Evolutionary conservation across 768 basidiomycete species (phyloP).

Genomic region (Auricularia heimuer): DNA sequence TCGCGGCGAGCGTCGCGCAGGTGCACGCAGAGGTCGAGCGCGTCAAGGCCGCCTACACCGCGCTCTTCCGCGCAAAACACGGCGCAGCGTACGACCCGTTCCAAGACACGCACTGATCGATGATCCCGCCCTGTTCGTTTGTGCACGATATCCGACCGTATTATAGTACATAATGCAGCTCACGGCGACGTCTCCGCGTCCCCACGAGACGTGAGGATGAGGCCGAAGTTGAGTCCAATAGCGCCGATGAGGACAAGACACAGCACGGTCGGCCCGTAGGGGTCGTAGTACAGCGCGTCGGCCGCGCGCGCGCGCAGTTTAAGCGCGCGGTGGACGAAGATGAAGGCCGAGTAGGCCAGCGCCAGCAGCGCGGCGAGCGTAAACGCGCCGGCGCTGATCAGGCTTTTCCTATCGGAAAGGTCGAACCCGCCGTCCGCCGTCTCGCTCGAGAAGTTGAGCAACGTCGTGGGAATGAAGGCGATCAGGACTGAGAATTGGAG

Average conservation of each 20-base stretch:
- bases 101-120: slow-evolving; percentile 20
- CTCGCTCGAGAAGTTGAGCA: slow-evolving; percentile 72
- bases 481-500: slow-evolving; percentile 79
- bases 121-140: no score
- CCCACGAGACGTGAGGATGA: not conserved
- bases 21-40: slow-evolving; percentile 67
- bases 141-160: no score
- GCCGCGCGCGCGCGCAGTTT: slow-evolving; percentile 62
- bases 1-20: slow-evolving; percentile 67
- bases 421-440: slow-evolving; percentile 35
- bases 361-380: slow-evolving; percentile 82
- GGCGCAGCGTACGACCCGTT: slow-evolving; percentile 82
- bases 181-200: not conserved
- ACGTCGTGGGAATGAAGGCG: slow-evolving; percentile 79
- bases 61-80: slow-evolving; percentile 69
- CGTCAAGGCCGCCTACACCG: slow-evolving; percentile 64
- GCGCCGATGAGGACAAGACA: slow-evolving; percentile 61
- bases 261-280: slow-evolving; percentile 72
- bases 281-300: slow-evolving; percentile 81
- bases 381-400: slow-evolving; percentile 83
- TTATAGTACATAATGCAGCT: not conserved
- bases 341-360: slow-evolving; percentile 75
- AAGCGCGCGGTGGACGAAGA: slow-evolving; percentile 69
- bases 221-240: slow-evolving; percentile 59
- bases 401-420: slow-evolving; percentile 29